Base-by-base conservation (phyloP, 2,329 filamentous ascomycete genomes). In the Dactylellina haptotyla region DNA sequence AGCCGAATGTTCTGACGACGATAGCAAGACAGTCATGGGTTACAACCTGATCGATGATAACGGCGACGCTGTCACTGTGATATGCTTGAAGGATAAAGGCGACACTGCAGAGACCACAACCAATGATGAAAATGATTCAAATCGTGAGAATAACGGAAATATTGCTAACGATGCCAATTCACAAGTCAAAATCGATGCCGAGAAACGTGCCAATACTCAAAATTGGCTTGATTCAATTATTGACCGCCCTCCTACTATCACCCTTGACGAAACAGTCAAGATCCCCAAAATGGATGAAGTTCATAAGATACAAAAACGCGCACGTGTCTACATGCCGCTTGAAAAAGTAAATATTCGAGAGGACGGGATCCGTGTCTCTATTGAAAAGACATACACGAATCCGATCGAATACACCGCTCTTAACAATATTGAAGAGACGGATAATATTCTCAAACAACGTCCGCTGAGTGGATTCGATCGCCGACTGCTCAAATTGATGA, bases 201-300 rank as follows among this genome's bases (percentile, higher is more conserved):
- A 56, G 10, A 39, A 62, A 46, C 12, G 12, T 10, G 12, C 58
- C 20, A 12, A 10, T 28, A 23, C 23, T 26, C 25, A 30, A 23
- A 46, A 23, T 12, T 71, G 66, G 66, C 18, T 63, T 2, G 50
- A 63, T 20, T 1, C 66, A 1, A 41, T 71, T 14, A 63, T 71
- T 26, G 43, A 63, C 8, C 57, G 51, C 3, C 50, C 57, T 1
- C 18, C 57, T 18, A 41, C 50, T 0, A 71, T 71, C 25, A 57
- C 57, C 3, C 23, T 71, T 2, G 51, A 57, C n/a, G 18, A 41
- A 1, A 51, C 48, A 12, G 26, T 64, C 25, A 45, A 56, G 20
- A 50, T 62, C 10, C 28, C 41, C 4, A 51, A 51, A 23, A 16
- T 12, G 1, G 20, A 28, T 10, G 30, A 34, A 5, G 25, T 37